Evolutionary conservation across 805 yeast genomes (phyloP), one percentile per base, ranked within the genome.

Genomic region (Kazachstania taianensis): DNA sequence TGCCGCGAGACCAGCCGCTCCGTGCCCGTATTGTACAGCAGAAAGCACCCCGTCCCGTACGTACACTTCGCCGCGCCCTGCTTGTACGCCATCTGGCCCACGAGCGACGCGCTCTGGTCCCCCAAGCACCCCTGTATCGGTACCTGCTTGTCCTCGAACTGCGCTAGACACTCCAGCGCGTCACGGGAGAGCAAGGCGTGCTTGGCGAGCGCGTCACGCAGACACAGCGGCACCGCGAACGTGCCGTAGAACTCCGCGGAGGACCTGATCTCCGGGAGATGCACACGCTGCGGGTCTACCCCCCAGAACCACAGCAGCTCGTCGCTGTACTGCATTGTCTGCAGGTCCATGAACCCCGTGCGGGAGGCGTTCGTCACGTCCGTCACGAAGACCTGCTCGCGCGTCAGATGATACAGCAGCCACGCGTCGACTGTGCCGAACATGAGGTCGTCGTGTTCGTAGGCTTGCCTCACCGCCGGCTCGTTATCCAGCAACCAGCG

Each of bases 391-490:
- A 78, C 58, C 35, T 72, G 69, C 50, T 79, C 79, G 49, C 68
- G 67, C 22, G 95, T 81, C 56, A 87, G 64, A 53, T 85, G 81
- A 61, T 82, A 84, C 41, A 87, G 75, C 43, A 87, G 70, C 97
- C 97, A 87, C 14, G 94, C 76, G 60, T 87, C 97, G 30, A 89
- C 80, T 19, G 96, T 87, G 40, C 96, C 96, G 55, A 86, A 86
- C 81, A 84, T 80, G 51, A 86, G 66, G 53, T 81, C 80, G 33
- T 86, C 89, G 30, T 66, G 63, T 37, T 81, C 83, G 55, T 85
- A 84, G 35, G 78, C 76, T 27, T 72, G 72, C 43, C 72, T 63
- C 28, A 81, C 81, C 10, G 59, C 67, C 29, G 75, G 75, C 47
- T 77, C 80, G 57, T 87, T 83, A 53, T 86, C 89, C 40, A 86